Conservation (phyloP, 352 stramenopile species). For the Globisporangium barbulae region DNA sequence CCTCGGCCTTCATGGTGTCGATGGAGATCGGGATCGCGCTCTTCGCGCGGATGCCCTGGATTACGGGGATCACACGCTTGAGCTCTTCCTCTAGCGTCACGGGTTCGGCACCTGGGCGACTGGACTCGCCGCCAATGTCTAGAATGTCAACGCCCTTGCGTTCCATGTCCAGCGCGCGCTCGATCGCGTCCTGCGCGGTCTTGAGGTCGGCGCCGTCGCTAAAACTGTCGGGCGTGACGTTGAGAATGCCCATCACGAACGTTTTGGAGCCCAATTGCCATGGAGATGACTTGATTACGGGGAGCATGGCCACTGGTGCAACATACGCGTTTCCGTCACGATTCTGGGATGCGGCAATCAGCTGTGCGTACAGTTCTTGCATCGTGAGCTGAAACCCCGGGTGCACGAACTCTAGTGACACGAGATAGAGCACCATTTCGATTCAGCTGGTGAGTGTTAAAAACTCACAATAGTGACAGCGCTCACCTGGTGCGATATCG, state of each 20-base stretch:
- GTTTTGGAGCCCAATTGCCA: slow-evolving; percentile 63
- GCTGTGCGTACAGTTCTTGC: slow-evolving; percentile 49
- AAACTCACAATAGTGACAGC: background rate
- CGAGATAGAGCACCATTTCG: background rate
- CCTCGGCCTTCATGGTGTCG: slow-evolving; percentile 93
- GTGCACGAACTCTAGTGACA: slow-evolving; percentile 59
- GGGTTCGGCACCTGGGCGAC: slow-evolving; percentile 91
- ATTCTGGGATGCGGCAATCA: slow-evolving; percentile 23
- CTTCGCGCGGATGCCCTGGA: slow-evolving; percentile 81
- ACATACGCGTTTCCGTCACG: slow-evolving; percentile 22
- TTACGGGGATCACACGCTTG: slow-evolving; percentile 90
- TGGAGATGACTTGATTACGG: slow-evolving; percentile 35
- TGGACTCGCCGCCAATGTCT: slow-evolving; percentile 99
- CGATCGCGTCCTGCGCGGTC: slow-evolving; percentile 59
- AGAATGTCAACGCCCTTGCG: slow-evolving; percentile 92
- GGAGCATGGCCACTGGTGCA: slow-evolving; percentile 49
- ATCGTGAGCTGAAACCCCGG: slow-evolving; percentile 77
- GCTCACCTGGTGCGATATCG: slow-evolving; percentile 81
- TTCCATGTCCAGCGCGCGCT: slow-evolving; percentile 88
- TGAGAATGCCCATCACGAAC: slow-evolving; percentile 98
- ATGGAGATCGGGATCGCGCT: slow-evolving; percentile 92
- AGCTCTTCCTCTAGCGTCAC: slow-evolving; percentile 91
- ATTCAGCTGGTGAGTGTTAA: background rate
- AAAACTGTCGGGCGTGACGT: slow-evolving; percentile 99
- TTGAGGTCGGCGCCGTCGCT: slow-evolving; percentile 63